Evolutionary conservation across 495 filamentous ascomycete species (phyloP), one percentile per base, ranked within the genome.

Genomic region (Xylona heveae): DNA sequence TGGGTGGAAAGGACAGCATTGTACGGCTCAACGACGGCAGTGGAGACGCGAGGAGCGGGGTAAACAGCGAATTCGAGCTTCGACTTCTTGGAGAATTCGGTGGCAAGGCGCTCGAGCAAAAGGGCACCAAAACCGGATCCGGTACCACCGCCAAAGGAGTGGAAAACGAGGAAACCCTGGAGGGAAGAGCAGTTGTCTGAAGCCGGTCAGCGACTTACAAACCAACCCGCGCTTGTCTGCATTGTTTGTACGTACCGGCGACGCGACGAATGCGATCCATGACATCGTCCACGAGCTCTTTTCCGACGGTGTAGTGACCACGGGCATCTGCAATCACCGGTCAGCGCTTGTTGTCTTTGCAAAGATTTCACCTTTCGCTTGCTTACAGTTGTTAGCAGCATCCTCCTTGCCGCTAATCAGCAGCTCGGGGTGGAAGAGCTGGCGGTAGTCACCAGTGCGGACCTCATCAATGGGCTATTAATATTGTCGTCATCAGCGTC

Each of bases 1-100:
- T 97, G 88, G 36, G 88, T 97, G 43, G 90, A 92, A 35, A 97
- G 67, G 55, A 95, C 93, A 31, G 90, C 92, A 65, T 95, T 97
- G 68, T 97, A 97, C 17, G 88, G 88, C 67, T 97, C 88, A 40
- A 97, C 88, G 34, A 97, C 84, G 31, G 90, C 84, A 44, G 85
- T 94, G 42, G 82, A 81, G 42, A 85, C 84, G 61, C 83, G 84
- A 25, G 90, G 90, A 42, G 88, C 82, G 41, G 88, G 88, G 62
- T 97, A 97, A 43, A 97, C 83, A 51, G 83, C 88, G 63, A 95
- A 95, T 60, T 97, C 88, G 31, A 97, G 68, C 76, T 97, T 97
- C 65, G 74, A 81, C 74, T 97, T 97, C 72, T 97, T 97, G 57
- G 82, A 83, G 51, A 91, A 97, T 62, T 95, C 88, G 47, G 88